Percentiles rank a stretch among this genome's conserved stretches.
phyloP scores from a whole-genome alignment of 1,284 basidiomycete genomes.

The Waitea zeae region DNA sequence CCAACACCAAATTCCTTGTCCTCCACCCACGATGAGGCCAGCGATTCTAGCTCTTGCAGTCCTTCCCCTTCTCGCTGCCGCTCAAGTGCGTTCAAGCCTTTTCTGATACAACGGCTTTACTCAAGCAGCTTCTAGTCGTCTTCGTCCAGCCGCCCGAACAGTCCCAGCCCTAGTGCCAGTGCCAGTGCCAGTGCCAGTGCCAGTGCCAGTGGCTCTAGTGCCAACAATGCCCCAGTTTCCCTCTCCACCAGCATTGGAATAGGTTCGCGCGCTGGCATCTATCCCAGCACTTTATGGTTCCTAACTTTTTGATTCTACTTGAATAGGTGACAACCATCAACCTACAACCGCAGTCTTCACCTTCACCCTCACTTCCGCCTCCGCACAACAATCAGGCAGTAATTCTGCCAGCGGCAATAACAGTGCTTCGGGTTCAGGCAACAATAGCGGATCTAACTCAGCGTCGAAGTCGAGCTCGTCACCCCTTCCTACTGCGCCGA shows the following conservation, averaged over 20 bases:
- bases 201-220: too few relatives aligned
- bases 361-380: constrained; percentile 14
- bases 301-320: too few relatives aligned
- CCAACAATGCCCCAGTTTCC: too few relatives aligned
- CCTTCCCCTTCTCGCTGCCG: neutral
- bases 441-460: neutral
- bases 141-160: constrained; percentile 3
- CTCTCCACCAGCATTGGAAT: neutral
- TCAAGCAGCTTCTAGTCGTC: constrained; percentile 3
- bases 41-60: neutral
- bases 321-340: constrained; percentile 15
- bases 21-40: too few relatives aligned
- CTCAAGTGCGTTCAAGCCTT: constrained; percentile 1
- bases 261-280: neutral
- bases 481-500: constrained; percentile 36
- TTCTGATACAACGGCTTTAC: constrained; percentile 6
- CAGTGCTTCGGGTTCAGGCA: constrained; percentile 1
- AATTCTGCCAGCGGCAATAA: neutral
- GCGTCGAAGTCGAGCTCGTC: constrained; percentile 5
- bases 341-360: constrained; percentile 23
- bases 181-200: too few relatives aligned
- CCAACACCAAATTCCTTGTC: too few relatives aligned
- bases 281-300: too few relatives aligned
- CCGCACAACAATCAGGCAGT: constrained; percentile 1
- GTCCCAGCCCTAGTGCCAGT: neutral